A percentile compares a stretch with the other conserved stretches of the same genome.
Conservation (phyloP, 2,329 filamentous ascomycete species). For the Nakataea oryzae region DNA sequence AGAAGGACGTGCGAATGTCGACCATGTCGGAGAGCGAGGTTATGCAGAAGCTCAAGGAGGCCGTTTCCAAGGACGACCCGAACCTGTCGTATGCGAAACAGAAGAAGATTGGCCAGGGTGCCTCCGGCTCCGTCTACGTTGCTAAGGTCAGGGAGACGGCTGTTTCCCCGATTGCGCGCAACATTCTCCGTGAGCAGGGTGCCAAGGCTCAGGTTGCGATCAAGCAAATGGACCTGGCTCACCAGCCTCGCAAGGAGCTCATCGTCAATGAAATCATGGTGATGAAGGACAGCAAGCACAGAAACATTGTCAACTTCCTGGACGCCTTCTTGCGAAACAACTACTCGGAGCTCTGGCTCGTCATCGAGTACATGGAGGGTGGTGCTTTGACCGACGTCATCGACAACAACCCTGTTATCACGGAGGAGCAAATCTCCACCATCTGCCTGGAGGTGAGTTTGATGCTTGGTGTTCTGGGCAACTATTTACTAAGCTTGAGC, state of each 20-base stretch:
- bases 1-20: conserved; percentile 95
- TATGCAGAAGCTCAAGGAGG: conserved; percentile 89
- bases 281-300: conserved; percentile 98
- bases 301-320: conserved; percentile 98
- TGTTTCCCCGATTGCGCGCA: conserved; percentile 67
- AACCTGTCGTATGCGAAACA: conserved; percentile 96
- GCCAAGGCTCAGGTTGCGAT: conserved; percentile 86
- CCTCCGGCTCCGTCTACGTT: conserved; percentile 95
- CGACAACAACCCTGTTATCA: conserved; percentile 90
- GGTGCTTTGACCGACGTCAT: conserved; percentile 96
- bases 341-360: conserved; percentile 93
- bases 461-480: background rate
- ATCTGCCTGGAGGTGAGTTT: conserved; percentile 83
- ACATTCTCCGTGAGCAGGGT: conserved; percentile 70
- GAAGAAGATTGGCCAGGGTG: conserved; percentile 98
- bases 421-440: conserved; percentile 93
- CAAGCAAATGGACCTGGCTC: conserved; percentile 98
- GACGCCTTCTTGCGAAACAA: conserved; percentile 95
- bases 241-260: conserved; percentile 92
- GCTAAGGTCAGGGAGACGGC: conserved; percentile 88
- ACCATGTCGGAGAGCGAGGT: conserved; percentile 96
- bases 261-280: conserved; percentile 99
- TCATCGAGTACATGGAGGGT: conserved; percentile 99
- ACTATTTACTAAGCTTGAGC: background rate
- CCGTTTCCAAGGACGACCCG: conserved; percentile 91